phyloP scores from a whole-genome alignment of 1,139 yeast genomes.

The Fermentozyma sake region DNA sequence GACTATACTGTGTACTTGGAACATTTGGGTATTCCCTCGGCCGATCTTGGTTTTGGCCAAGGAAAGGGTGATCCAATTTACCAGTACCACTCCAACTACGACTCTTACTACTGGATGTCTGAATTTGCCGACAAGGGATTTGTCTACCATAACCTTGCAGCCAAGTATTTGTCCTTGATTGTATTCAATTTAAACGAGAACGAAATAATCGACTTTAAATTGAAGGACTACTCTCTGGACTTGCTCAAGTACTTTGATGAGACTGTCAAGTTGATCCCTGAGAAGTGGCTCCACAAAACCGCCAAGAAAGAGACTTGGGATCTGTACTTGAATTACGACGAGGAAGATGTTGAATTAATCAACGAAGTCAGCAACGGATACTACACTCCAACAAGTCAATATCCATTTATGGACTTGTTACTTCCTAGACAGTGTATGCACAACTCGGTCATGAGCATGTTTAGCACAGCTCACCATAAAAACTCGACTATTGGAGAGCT shows the following conservation, averaged over 20 bases:
- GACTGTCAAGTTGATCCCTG: slow-evolving; percentile 28
- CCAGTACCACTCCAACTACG: slow-evolving; percentile 58
- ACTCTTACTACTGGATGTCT: slow-evolving; percentile 53
- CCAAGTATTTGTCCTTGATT: slow-evolving; percentile 56
- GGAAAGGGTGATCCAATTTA: slow-evolving; percentile 40
- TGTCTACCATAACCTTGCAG: slow-evolving; percentile 49
- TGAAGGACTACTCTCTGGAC: slow-evolving; percentile 33
- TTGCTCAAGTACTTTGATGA: slow-evolving; percentile 27
- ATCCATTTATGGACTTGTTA: slow-evolving; percentile 24
- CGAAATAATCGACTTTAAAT: slow-evolving; percentile 42
- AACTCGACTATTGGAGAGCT: slow-evolving; percentile 26
- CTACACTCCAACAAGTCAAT: slow-evolving; percentile 7
- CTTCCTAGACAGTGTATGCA: slow-evolving; percentile 15
- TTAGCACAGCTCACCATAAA: slow-evolving; percentile 7
- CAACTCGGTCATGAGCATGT: slow-evolving; percentile 10
- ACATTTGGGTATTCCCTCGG: slow-evolving; percentile 44
- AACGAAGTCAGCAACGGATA: slow-evolving; percentile 20
- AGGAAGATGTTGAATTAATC: slow-evolving; percentile 18
- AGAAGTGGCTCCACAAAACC: slow-evolving; percentile 13
- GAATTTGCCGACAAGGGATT: slow-evolving; percentile 53
- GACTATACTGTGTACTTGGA: slow-evolving; percentile 46
- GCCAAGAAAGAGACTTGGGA: slow-evolving; percentile 13
- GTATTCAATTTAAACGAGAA: slow-evolving; percentile 50
- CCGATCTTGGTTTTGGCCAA: slow-evolving; percentile 34
- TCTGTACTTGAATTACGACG: slow-evolving; percentile 15